Conservation (phyloP, 2,329 filamentous ascomycete genomes). For the Phialocephala subalpina region DNA sequence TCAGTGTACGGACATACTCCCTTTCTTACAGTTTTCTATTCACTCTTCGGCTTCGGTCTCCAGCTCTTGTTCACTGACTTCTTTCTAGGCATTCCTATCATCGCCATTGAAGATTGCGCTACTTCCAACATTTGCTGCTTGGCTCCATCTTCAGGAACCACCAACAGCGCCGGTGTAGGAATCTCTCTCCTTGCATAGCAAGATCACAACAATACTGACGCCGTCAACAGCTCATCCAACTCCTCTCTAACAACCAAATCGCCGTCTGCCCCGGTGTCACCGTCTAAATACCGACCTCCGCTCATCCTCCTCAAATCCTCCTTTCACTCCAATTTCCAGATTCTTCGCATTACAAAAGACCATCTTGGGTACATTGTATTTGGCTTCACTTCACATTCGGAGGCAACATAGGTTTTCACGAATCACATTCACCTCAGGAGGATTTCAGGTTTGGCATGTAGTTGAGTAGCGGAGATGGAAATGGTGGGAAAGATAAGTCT, state of each 20-base stretch:
- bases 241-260: slow-evolving; percentile 12
- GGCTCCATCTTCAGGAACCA: slow-evolving; percentile 4
- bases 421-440: background rate
- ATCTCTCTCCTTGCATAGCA: background rate
- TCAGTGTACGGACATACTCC: slow-evolving; percentile 13
- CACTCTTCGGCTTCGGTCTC: no score
- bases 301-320: background rate
- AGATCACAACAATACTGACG: no score
- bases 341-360: background rate
- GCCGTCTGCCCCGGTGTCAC: slow-evolving; percentile 22
- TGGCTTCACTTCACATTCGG: background rate
- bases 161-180: slow-evolving; percentile 14
- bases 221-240: background rate
- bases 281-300: background rate
- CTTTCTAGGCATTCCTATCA: slow-evolving; percentile 14
- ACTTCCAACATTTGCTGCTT: slow-evolving; percentile 19
- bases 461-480: background rate
- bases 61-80: background rate
- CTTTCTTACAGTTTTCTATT: background rate
- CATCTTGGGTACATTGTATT: slow-evolving; percentile 10
- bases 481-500: slow-evolving; percentile 2
- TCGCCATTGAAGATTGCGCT: slow-evolving; percentile 6
- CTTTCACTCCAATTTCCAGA: background rate
- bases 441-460: background rate
- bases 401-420: no score